Percentiles rank a stretch among this genome's conserved stretches.
Evolutionary conservation across 2,329 filamentous ascomycete species (phyloP).

Genomic region (Lachnellula occidentalis): DNA sequence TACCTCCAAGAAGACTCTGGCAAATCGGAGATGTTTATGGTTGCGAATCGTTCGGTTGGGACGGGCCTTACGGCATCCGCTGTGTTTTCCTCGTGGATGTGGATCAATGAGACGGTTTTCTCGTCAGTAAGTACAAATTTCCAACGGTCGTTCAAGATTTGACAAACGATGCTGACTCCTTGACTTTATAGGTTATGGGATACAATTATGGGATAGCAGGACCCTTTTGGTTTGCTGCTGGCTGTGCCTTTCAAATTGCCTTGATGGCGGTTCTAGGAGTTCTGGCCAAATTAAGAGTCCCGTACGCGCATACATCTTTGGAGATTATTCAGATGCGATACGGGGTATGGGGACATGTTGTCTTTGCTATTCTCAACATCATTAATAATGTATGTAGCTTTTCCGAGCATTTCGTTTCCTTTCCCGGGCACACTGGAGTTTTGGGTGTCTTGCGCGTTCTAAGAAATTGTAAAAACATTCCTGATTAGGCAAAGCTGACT

Average conservation of each 20-base stretch:
- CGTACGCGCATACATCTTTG: conserved; percentile 45
- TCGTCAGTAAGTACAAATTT: conserved; percentile 20
- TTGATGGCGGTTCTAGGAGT: conserved; percentile 45
- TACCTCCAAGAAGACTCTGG: conserved; percentile 39
- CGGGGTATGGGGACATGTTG: conserved; percentile 36
- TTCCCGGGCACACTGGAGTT: too few species aligned
- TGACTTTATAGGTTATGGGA: conserved; percentile 26
- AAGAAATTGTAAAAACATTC: too few species aligned
- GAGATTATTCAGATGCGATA: conserved; percentile 46
- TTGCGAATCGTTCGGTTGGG: conserved; percentile 17
- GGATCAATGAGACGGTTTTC: conserved; percentile 40
- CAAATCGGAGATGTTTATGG: conserved; percentile 37
- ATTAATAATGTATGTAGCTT: conserved; percentile 32
- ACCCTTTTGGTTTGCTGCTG: conserved; percentile 31
- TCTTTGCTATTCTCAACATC: conserved; percentile 38
- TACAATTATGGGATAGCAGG: conserved; percentile 45
- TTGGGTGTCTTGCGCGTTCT: too few species aligned
- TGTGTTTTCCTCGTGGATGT: conserved; percentile 28
- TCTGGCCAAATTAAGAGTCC: conserved; percentile 43
- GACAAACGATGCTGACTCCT: too few species aligned
- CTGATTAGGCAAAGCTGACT: too few species aligned
- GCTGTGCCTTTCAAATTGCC: conserved; percentile 40
- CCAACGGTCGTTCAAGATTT: too few species aligned
- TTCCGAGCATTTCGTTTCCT: too few species aligned
- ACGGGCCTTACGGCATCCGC: conserved; percentile 16